phyloP scores from a whole-genome alignment of 139 green algal genomes.

The Chlorella vulgaris region DNA sequence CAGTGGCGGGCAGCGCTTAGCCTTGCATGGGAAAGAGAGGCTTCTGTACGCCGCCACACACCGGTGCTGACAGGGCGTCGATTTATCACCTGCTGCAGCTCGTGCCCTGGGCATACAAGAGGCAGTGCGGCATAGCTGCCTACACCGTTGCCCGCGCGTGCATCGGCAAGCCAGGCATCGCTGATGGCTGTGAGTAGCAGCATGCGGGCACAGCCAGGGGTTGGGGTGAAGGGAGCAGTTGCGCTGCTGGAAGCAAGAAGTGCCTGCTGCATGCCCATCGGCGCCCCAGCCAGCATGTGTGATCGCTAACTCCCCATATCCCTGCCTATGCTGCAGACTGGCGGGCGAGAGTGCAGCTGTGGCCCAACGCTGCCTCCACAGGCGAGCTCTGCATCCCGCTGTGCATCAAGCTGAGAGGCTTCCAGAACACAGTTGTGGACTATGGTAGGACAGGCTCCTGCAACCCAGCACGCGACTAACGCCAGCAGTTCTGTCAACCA shows the following conservation, averaged over 20 bases:
- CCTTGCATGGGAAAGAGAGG: no score
- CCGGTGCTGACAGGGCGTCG: no score
- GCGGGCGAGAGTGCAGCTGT: slow-evolving; percentile 12
- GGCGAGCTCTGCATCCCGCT: not conserved
- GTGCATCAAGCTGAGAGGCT: slow-evolving; percentile 26
- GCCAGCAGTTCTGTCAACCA: not conserved
- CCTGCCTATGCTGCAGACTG: no score
- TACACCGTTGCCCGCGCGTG: not conserved
- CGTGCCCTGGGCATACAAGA: slow-evolving; percentile 12
- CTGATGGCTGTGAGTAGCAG: slow-evolving; percentile 16
- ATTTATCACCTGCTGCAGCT: not conserved
- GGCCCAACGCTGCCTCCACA: not conserved
- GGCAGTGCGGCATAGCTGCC: not conserved
- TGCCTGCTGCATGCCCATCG: not conserved
- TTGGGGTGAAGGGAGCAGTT: not conserved
- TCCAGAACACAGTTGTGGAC: slow-evolving; percentile 4
- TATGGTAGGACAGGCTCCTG: slow-evolving; percentile 7
- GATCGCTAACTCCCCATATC: no score
- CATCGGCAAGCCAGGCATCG: not conserved
- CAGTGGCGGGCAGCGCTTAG: no score
- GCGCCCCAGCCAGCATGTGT: not conserved
- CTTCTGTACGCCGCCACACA: no score
- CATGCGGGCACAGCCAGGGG: not conserved
- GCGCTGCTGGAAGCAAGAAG: not conserved
- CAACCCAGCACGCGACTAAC: not conserved